These are phyloP conservation scores for Trichoderma virens DNA, from an alignment of 495 filamentous ascomycete species.

Conservation along the genomic window DNA sequence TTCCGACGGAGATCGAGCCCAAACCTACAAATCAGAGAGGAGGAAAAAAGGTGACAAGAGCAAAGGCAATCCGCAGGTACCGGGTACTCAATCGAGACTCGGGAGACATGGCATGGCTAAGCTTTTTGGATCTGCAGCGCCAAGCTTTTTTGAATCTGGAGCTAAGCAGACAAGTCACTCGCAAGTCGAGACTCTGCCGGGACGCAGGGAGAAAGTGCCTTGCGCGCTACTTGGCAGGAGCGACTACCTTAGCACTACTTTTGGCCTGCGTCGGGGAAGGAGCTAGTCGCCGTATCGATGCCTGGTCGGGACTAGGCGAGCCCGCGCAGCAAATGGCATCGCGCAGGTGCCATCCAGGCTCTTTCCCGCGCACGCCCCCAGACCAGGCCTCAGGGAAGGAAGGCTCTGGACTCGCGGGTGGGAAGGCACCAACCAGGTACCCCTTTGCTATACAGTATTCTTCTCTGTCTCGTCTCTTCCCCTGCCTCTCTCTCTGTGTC, in stretches of 20 bases:
- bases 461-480: too few relatives aligned
- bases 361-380: background rate
- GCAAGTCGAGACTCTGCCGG: background rate
- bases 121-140: constrained; percentile 5
- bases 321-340: background rate
- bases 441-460: too few relatives aligned
- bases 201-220: background rate
- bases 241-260: too few relatives aligned
- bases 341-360: background rate
- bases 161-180: background rate
- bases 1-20: too few relatives aligned
- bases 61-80: background rate
- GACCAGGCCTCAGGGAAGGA: background rate
- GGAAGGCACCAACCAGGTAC: too few relatives aligned
- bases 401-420: too few relatives aligned
- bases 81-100: background rate
- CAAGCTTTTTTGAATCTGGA: constrained; percentile 9
- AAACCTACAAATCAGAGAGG: background rate
- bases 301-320: background rate
- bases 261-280: too few relatives aligned
- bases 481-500: too few relatives aligned
- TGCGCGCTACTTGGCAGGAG: too few relatives aligned
- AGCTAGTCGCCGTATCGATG: background rate
- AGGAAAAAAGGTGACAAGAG: background rate
- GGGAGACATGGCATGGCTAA: background rate